phyloP scores from a whole-genome alignment of 2,329 filamentous ascomycete genomes.

The Colletotrichum zoysiae region DNA sequence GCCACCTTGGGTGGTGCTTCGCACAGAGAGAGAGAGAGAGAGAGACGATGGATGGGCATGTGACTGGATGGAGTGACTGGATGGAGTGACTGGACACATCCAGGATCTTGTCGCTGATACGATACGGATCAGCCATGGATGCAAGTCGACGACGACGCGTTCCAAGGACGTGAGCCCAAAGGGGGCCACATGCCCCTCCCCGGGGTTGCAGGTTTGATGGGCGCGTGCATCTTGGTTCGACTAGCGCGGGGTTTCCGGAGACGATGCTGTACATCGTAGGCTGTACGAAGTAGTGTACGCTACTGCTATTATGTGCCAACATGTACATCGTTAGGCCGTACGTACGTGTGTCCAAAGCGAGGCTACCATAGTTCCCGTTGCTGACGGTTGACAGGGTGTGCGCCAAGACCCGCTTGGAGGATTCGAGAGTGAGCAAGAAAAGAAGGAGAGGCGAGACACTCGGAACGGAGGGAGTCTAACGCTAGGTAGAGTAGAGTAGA shows the following conservation, averaged over 20 bases:
- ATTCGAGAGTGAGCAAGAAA: background rate
- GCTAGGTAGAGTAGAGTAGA: too few relatives aligned
- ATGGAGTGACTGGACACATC: background rate
- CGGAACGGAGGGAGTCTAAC: too few relatives aligned
- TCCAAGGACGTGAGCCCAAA: constrained; percentile 4
- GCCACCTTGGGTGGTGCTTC: background rate
- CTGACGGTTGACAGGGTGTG: background rate
- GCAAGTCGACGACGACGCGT: background rate
- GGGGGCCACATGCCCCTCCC: background rate
- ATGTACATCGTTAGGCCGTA: too few relatives aligned
- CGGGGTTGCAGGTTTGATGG: background rate
- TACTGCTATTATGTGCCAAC: too few relatives aligned
- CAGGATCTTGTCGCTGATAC: background rate
- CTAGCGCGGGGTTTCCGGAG: constrained; percentile 12
- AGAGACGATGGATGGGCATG: constrained; percentile 4
- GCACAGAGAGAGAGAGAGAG: background rate
- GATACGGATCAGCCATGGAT: background rate
- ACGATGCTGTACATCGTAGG: background rate
- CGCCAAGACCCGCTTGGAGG: background rate
- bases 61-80: constrained; percentile 5
- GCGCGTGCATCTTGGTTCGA: constrained; percentile 8
- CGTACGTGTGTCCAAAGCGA: constrained; percentile 4
- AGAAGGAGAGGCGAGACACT: too few relatives aligned
- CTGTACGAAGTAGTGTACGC: too few relatives aligned
- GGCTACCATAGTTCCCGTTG: constrained; percentile 10